These are phyloP conservation scores for Cryptococcus depauperatus DNA, from an alignment of 1,284 basidiomycete species.

Conservation along the genomic window DNA sequence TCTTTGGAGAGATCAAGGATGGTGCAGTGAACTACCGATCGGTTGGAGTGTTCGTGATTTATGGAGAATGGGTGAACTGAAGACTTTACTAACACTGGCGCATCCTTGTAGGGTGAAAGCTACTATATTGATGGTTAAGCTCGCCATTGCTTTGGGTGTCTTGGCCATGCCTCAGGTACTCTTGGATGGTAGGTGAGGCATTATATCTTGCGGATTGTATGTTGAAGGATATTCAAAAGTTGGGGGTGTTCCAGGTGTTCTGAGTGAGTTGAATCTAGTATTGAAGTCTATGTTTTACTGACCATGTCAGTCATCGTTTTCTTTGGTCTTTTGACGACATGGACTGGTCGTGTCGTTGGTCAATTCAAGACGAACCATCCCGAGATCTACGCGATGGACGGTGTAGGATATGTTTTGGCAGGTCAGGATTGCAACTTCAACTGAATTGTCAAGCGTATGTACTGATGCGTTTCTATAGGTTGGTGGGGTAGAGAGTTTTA, in stretches of 20 bases:
- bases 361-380: conserved; percentile 28
- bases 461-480: conserved; percentile 3
- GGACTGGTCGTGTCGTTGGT: conserved; percentile 20
- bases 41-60: conserved; percentile 30
- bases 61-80: no score
- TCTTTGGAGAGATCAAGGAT: conserved; percentile 26
- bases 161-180: conserved; percentile 26
- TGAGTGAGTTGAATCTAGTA: conserved; percentile 23
- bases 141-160: conserved; percentile 36
- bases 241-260: conserved; percentile 27
- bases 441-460: no score
- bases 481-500: conserved; percentile 23
- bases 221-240: conserved; percentile 3
- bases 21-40: conserved; percentile 30
- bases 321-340: conserved; percentile 22
- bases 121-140: conserved; percentile 29
- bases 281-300: neutral
- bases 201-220: no score
- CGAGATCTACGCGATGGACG: conserved; percentile 29
- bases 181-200: conserved; percentile 4
- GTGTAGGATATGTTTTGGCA: conserved; percentile 24
- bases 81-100: neutral
- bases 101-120: conserved; percentile 24
- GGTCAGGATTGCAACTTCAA: no score
- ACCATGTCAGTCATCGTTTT: conserved; percentile 15